A percentile compares a stretch with the other conserved stretches of the same genome.
Evolutionary conservation across 345 rosid genomes (phyloP).

Genomic region (Psidium friedrichsthalianum): DNA sequence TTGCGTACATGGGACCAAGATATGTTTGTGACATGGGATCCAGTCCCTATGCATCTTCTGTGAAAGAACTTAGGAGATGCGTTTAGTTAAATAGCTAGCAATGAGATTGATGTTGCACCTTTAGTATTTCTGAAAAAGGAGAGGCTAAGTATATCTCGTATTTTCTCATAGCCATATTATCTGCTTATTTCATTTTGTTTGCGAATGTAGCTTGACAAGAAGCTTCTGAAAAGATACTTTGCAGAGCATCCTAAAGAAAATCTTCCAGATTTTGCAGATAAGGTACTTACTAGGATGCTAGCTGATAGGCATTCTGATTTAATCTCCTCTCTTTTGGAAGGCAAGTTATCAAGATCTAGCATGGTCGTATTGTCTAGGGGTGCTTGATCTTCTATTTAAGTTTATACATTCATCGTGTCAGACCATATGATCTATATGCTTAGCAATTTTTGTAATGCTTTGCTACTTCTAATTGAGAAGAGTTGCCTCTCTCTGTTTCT

Average conservation of each 20-base stretch:
- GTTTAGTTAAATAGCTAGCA: background rate
- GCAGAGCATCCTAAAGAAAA: conserved; percentile 52
- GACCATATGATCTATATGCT: background rate
- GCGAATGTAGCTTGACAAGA: conserved; percentile 69
- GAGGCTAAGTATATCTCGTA: background rate
- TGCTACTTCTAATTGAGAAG: background rate
- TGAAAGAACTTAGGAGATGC: background rate
- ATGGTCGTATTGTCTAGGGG: background rate
- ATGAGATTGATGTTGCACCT: background rate
- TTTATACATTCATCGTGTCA: background rate
- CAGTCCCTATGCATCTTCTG: background rate
- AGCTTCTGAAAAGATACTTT: conserved; percentile 62
- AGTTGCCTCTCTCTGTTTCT: background rate
- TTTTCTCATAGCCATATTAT: background rate
- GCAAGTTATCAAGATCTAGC: background rate
- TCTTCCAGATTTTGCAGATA: conserved; percentile 76
- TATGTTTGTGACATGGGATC: background rate
- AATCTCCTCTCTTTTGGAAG: background rate
- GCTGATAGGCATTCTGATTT: background rate
- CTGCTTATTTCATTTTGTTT: conserved; percentile 1
- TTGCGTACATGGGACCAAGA: background rate
- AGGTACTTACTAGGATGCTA: conserved; percentile 33
- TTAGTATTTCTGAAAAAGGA: background rate
- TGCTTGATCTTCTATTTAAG: background rate
- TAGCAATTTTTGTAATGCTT: background rate